Evolutionary conservation across 139 green algal genomes (phyloP).

Genomic region (Tetradesmus obliquus): DNA sequence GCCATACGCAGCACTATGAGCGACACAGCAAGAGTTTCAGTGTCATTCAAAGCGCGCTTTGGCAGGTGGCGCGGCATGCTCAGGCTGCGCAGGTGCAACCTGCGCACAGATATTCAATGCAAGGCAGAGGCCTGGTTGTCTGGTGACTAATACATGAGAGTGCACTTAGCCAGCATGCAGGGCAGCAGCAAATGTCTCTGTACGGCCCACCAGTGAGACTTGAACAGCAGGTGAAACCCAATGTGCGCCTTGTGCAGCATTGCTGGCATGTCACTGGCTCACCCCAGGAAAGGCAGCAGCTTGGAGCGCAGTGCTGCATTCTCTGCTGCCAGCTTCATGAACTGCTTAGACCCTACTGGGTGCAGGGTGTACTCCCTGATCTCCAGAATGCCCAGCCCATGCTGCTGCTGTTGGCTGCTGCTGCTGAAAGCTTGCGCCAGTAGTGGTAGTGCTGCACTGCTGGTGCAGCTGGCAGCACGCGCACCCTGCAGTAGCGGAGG

Average conservation of each 20-base stretch:
- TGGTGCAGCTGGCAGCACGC: background rate
- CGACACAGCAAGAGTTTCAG: background rate
- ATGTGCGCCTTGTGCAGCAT: background rate
- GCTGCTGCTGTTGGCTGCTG: constrained; percentile 21
- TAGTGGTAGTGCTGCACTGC: background rate
- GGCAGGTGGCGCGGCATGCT: too few species aligned
- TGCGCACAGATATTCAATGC: background rate
- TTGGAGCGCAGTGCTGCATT: constrained; percentile 46
- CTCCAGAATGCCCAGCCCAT: constrained; percentile 45
- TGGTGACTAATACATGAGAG: background rate
- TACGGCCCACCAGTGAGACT: too few species aligned
- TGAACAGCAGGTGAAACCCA: too few species aligned
- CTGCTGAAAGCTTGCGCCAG: background rate
- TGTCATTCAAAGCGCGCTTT: background rate
- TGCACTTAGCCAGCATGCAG: background rate
- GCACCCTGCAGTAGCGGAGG: background rate
- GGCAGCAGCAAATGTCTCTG: background rate
- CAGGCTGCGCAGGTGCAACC: too few species aligned
- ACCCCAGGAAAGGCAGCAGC: constrained; percentile 59
- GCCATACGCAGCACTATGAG: background rate
- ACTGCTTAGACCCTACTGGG: constrained; percentile 48
- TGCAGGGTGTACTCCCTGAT: constrained; percentile 64
- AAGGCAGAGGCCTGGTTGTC: background rate
- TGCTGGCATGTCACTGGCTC: constrained; percentile 8
- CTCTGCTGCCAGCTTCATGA: constrained; percentile 50